phyloP scores from a whole-genome alignment of 306 rosid species.

The Malus fusca region DNA sequence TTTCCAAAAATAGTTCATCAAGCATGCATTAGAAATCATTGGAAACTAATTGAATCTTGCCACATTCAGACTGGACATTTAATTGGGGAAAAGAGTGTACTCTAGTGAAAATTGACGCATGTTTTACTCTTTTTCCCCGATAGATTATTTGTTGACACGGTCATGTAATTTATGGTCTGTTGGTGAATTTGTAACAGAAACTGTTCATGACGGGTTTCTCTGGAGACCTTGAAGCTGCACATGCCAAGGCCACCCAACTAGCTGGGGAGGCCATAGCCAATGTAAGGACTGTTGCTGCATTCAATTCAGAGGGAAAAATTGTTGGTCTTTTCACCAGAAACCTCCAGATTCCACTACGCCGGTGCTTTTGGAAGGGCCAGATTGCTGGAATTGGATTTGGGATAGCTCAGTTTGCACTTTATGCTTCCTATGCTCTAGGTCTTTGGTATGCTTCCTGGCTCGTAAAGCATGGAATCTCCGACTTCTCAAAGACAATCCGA shows the following conservation, averaged over 20 bases:
- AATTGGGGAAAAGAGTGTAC: not conserved
- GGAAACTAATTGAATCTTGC: not conserved
- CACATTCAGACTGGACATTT: not conserved
- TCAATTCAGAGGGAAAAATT: constrained; percentile 75
- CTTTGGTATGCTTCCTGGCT: constrained; percentile 99
- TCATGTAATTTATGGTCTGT: not conserved
- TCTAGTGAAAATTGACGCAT: not conserved
- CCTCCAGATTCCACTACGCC: constrained; percentile 70
- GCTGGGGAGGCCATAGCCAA: constrained; percentile 98
- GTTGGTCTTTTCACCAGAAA: constrained; percentile 68
- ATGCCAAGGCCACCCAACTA: constrained; percentile 90
- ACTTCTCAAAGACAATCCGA: constrained; percentile 82
- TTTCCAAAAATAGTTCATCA: constrained; percentile 4
- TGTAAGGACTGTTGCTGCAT: constrained; percentile 87
- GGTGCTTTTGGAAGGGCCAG: constrained; percentile 93
- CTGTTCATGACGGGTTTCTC: constrained; percentile 98
- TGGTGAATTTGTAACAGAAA: constrained; percentile 47
- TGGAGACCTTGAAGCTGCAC: constrained; percentile 90
- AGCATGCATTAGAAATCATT: not conserved
- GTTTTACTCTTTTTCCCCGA: not conserved
- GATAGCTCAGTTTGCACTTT: constrained; percentile 80
- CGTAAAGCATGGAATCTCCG: constrained; percentile 84
- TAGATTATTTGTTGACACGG: not conserved
- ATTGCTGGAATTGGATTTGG: constrained; percentile 90
- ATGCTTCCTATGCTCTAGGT: constrained; percentile 87